Percentiles rank a stretch among this genome's conserved stretches.
phyloP scores from a whole-genome alignment of 768 basidiomycete species.

The Naganishia kalamii region DNA sequence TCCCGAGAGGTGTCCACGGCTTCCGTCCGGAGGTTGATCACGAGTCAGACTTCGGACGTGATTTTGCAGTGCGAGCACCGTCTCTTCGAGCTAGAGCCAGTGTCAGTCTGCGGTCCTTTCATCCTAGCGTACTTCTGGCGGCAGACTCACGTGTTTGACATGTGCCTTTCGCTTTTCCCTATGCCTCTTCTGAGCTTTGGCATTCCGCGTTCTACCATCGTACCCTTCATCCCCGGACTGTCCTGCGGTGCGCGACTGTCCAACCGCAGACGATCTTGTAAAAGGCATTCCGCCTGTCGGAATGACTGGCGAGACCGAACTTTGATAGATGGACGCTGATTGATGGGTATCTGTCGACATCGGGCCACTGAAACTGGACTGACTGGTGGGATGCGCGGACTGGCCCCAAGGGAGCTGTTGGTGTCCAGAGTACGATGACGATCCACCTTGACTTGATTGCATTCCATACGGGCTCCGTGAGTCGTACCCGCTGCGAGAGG shows the following conservation, averaged over 20 bases:
- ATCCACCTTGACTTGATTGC: not conserved
- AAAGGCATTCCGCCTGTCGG: not conserved
- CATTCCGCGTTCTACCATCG: constrained; percentile 40
- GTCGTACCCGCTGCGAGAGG: not conserved
- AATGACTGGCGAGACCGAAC: constrained; percentile 9
- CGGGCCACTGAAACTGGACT: not conserved
- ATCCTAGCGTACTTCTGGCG: not conserved
- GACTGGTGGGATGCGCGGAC: not conserved
- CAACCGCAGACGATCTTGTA: not conserved
- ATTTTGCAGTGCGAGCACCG: constrained; percentile 32
- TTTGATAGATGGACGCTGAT: not conserved
- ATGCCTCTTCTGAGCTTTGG: constrained; percentile 44
- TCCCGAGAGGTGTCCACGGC: not conserved
- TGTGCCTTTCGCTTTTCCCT: constrained; percentile 44
- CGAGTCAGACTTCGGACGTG: constrained; percentile 32
- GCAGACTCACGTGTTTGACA: constrained; percentile 42
- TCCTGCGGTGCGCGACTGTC: not conserved
- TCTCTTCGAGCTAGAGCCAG: constrained; percentile 37
- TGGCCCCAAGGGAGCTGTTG: not conserved
- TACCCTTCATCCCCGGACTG: constrained; percentile 30
- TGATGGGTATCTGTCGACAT: not conserved
- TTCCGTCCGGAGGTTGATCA: constrained; percentile 26
- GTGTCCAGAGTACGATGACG: not conserved
- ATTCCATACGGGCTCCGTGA: not conserved
- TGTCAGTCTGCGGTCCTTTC: not conserved